A percentile compares a stretch with the other conserved stretches of the same genome.
Conservation (phyloP, 2,329 filamentous ascomycete species). For the Neofusicoccum sp. region DNA sequence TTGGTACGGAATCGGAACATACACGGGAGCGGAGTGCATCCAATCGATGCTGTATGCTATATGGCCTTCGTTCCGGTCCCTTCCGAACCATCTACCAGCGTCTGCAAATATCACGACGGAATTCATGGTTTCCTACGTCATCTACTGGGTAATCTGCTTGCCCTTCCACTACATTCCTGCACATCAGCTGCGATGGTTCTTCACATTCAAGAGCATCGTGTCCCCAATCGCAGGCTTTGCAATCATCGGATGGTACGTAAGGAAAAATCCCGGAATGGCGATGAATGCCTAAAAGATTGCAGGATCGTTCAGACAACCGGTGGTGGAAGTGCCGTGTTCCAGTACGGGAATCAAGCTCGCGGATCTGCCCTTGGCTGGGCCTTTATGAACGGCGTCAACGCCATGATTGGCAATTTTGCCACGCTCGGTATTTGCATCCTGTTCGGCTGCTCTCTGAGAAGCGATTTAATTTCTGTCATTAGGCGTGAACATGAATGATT, state of each 20-base stretch:
- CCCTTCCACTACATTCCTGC: constrained; percentile 29
- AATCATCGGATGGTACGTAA: constrained; percentile 1
- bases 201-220: constrained; percentile 26
- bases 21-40: constrained; percentile 33
- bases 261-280: neutral
- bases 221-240: constrained; percentile 29
- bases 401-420: constrained; percentile 34
- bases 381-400: constrained; percentile 35
- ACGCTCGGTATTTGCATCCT: constrained; percentile 25
- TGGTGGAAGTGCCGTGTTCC: constrained; percentile 28
- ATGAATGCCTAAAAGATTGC: neutral
- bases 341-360: constrained; percentile 27
- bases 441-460: constrained; percentile 25
- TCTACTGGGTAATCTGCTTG: constrained; percentile 27
- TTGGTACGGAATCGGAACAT: constrained; percentile 38
- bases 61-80: constrained; percentile 26
- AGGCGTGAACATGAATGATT: constrained; percentile 25
- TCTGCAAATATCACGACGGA: constrained; percentile 28
- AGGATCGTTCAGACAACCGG: constrained; percentile 22
- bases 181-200: constrained; percentile 27
- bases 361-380: constrained; percentile 31
- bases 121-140: constrained; percentile 24
- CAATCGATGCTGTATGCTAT: constrained; percentile 31
- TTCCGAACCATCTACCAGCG: constrained; percentile 25
- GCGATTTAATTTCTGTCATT: constrained; percentile 29